Conservation (phyloP, 164 flowering plant species). For the Cinnamomum chago region DNA sequence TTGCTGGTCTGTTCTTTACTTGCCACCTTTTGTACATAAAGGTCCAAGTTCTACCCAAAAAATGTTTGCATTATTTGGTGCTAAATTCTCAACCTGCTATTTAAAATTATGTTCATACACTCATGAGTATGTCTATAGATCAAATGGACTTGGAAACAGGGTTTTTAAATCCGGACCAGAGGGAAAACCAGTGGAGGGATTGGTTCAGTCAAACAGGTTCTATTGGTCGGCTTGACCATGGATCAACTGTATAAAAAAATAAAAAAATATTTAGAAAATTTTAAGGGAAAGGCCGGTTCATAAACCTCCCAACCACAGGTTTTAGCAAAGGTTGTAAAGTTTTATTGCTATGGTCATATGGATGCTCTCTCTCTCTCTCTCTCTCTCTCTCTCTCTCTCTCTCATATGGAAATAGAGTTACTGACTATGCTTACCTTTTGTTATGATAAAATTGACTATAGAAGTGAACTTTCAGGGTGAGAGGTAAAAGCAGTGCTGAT, state of each 20-base stretch:
- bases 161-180: too few relatives aligned
- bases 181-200: too few relatives aligned
- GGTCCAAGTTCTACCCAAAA: neutral
- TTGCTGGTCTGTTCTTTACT: neutral
- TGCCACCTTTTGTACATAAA: neutral
- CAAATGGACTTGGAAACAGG: neutral
- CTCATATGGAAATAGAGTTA: neutral
- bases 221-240: too few relatives aligned
- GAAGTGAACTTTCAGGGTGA: constrained; percentile 37
- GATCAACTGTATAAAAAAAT: too few relatives aligned
- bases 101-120: too few relatives aligned
- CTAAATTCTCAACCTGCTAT: neutral
- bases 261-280: too few relatives aligned
- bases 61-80: neutral
- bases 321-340: neutral
- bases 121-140: neutral
- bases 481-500: constrained; percentile 51
- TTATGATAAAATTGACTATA: neutral
- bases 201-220: too few relatives aligned
- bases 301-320: neutral
- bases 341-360: neutral
- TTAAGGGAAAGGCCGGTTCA: too few relatives aligned
- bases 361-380: neutral
- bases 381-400: constrained; percentile 1
- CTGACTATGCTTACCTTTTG: neutral